Evolutionary conservation across 2,329 filamentous ascomycete species (phyloP), one percentile per base, ranked within the genome.

Genomic region (Fragosphaeria purpurea): DNA sequence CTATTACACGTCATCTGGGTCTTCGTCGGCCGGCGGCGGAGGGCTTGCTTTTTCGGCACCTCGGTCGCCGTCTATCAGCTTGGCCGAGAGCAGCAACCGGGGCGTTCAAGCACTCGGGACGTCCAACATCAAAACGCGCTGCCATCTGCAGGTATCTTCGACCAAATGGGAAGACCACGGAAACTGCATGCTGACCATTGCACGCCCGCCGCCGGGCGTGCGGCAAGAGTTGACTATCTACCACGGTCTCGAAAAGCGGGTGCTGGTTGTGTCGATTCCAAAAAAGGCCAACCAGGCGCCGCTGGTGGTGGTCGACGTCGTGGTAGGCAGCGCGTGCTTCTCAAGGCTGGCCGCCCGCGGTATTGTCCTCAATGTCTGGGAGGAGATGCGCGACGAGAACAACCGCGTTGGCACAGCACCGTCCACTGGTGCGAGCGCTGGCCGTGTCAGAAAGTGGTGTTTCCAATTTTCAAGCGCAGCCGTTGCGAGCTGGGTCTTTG

Each of bases 121-220:
- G 51, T 83, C 83, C 50, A 89, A 93, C 60, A 81, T 91, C 47
- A 90, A 90, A 59, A 87, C 96, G 58, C 78, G 89, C 38, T 77
- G 97, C 0, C 95, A 97, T 64, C 74, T 87, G 46, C 82, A 91
- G 46, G 84, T 89, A 53, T 73, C 79, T 1, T 73, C 80, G 10
- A 81, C 81, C 46, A 91, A 91, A 63, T 98, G 93, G 93, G 83
- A 88, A 54, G 90, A 97, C 63, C 82, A 90, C 70, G 91, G 93
- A 56, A 83, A 87, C 58, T 94, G 89, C 53, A 76, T 82, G 39
- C 71, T 98, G 53, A 88, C 86, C 12, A 88, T 98, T 60, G 82
- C 89, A 63, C 79, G 82, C 13, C 86, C 88, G n/a, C 83, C 74
- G 47, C 77, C 68, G 38, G 79, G 78, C 6, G 77, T 76, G 64